phyloP scores from a whole-genome alignment of 108 stramenopile genomes.

The Chaetoceros muelleri region DNA sequence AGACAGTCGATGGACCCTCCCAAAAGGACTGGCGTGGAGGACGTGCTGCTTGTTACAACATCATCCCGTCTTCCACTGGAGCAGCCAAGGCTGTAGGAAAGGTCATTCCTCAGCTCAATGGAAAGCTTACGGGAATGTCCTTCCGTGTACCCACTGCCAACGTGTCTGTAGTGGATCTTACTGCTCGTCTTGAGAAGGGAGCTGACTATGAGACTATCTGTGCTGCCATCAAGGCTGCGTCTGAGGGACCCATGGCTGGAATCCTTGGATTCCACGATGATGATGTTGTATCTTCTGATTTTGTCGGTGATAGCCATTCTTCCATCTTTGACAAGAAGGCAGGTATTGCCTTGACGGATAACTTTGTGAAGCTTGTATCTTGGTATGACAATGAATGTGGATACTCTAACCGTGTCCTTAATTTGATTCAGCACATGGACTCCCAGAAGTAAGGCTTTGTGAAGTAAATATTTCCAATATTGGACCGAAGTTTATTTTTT shows the following conservation, averaged over 20 bases:
- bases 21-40: constrained; percentile 83
- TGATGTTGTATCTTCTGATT: constrained; percentile 92
- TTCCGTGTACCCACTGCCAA: constrained; percentile 97
- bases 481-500: neutral
- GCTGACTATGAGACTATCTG: constrained; percentile 92
- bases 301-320: constrained; percentile 81
- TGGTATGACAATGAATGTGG: constrained; percentile 98
- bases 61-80: constrained; percentile 89
- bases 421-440: constrained; percentile 94
- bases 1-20: constrained; percentile 71
- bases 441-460: constrained; percentile 37
- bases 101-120: constrained; percentile 92
- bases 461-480: no score
- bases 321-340: constrained; percentile 97
- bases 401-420: constrained; percentile 87
- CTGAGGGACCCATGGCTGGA: constrained; percentile 87
- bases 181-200: constrained; percentile 83
- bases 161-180: constrained; percentile 96
- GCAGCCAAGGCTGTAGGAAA: constrained; percentile 96
- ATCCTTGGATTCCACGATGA: constrained; percentile 90
- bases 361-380: constrained; percentile 97
- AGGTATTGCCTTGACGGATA: constrained; percentile 90
- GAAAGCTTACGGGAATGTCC: constrained; percentile 97
- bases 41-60: constrained; percentile 60
- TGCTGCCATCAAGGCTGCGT: constrained; percentile 88